Evolutionary conservation across 805 yeast species (phyloP), one percentile per base, ranked within the genome.

Genomic region (Pichia eremophila): DNA sequence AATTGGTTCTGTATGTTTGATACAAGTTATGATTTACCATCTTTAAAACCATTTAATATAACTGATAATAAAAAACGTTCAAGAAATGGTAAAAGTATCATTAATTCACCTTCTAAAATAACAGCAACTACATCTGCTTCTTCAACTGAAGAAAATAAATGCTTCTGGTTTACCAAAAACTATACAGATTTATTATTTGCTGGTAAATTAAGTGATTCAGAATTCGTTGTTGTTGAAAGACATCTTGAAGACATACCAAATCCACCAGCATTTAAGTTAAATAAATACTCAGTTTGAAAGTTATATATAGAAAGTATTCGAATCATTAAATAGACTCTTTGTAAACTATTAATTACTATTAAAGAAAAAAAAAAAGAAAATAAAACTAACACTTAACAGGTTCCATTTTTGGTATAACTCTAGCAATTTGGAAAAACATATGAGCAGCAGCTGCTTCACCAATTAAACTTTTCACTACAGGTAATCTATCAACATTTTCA

Each of bases 1-100:
- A 77, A 77, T 45, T 91, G 96, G 95, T 54, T 90, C 15, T 76
- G 83, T 5, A 85, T 76, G 61, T 74, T 91, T 44, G 91, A 91
- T 62, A 65, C 85, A 8, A 39, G 42, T 19, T 46, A 46, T 37
- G 31, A 41, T 29, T 40, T 53, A 39, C 39, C 47, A 9, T 17
- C 15, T n/a, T 9, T 11, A 15, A 35, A 25, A 14, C 27, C 4
- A 4, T 29, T 36, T 32, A 31, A 28, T 35, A 19, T 40, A 8
- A 43, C 31, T 44, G 58, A 46, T 48, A 55, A 49, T 57, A 62
- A 53, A 57, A 64, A 56, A 54, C 57, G 68, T 60, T 45, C 63
- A 51, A 55, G 69, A 57, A 56, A 62, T 54, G 62, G 68, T 43
- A 41, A 61, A 43, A 38, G 46, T 14, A 38, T 29, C 14, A 29